A percentile compares a stretch with the other conserved stretches of the same genome.
phyloP scores from a whole-genome alignment of 805 yeast species.

The Candida silvicultrix region DNA sequence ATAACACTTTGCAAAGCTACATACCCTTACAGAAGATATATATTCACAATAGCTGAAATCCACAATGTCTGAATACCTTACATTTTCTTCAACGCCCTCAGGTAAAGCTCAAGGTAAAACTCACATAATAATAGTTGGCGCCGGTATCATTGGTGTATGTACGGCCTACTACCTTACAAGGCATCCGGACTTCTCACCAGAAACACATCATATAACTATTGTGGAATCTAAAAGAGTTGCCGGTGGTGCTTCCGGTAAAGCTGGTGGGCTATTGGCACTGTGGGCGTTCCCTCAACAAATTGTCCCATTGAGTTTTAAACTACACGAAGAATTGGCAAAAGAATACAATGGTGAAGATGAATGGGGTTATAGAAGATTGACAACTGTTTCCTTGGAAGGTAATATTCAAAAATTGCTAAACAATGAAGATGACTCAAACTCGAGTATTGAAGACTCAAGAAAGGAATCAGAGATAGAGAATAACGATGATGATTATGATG shows the following conservation, averaged over 20 bases:
- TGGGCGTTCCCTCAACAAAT: conserved; percentile 98
- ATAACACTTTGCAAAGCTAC: too few species aligned
- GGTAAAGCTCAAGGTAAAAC: conserved; percentile 44
- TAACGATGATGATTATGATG: conserved; percentile 6
- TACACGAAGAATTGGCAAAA: conserved; percentile 79
- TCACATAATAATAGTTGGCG: conserved; percentile 84
- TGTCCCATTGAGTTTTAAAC: conserved; percentile 78
- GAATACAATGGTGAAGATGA: conserved; percentile 75
- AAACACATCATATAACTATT: conserved; percentile 73
- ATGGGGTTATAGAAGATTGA: conserved; percentile 91
- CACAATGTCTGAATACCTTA: conserved; percentile 10
- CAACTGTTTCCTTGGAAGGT: conserved; percentile 85
- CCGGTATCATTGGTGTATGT: conserved; percentile 94
- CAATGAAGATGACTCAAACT: conserved; percentile 10
- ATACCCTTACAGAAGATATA: too few species aligned
- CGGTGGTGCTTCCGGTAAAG: conserved; percentile 96
- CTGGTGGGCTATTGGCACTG: conserved; percentile 89
- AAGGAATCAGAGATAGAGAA: conserved; percentile 16
- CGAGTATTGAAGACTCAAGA: conserved; percentile 7
- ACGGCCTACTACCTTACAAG: conserved; percentile 83
- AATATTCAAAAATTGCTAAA: conserved; percentile 39
- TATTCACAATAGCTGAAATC: too few species aligned
- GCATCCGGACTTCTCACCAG: conserved; percentile 74
- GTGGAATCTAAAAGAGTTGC: conserved; percentile 90
- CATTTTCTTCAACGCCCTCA: conserved; percentile 22